Evolutionary conservation across 2,329 filamentous ascomycete genomes (phyloP), one percentile per base, ranked within the genome.

Genomic region (Ophiostoma tasmaniense): DNA sequence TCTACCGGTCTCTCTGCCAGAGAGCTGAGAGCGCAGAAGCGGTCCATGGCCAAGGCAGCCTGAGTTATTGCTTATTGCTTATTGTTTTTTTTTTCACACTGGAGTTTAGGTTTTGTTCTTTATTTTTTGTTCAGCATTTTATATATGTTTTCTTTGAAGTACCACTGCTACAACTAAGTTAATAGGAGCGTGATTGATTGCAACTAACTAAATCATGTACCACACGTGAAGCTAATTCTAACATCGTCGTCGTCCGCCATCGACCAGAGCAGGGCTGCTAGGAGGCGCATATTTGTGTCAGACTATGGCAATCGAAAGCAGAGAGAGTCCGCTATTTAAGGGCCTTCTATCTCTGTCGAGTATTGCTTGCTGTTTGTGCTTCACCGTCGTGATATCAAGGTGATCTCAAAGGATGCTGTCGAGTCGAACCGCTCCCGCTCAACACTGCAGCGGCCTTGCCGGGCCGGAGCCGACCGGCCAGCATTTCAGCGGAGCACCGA

Each of bases 211-310:
- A 50, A 45, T 13, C 11, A 20, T 45, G 50, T 13, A 10, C 1
- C 8, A 3, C 50, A 25, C 3, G 17, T 6, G 50, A 25, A 25
- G 50, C n/a, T 11, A 55, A 28, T 11, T 14, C 2, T 62, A 64
- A 28, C n/a, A 22, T 7, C 25, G 25, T 61, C 25, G 30, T 55
- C 25, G 55, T 30, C 55, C 55, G 55, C 55, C 55, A 20, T 61
- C 55, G 55, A 61, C 25, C 59, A 8, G 68, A 67, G 37, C 20
- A 59, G 64, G 39, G 62, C 20, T 30, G 66, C 50, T 64, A 61
- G 35, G 64, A 67, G 33, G 50, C 66, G 52, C 68, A 69, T 4
- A 33, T 59, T 39, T 65, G 30, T 25, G 25, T 22, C 10, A 25
- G 10, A 25, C 2, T 28, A 11, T 55, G 1, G 8, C 7, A 28